Evolutionary conservation across 306 rosid species (phyloP).

Genomic region (Quercus mongolica): DNA sequence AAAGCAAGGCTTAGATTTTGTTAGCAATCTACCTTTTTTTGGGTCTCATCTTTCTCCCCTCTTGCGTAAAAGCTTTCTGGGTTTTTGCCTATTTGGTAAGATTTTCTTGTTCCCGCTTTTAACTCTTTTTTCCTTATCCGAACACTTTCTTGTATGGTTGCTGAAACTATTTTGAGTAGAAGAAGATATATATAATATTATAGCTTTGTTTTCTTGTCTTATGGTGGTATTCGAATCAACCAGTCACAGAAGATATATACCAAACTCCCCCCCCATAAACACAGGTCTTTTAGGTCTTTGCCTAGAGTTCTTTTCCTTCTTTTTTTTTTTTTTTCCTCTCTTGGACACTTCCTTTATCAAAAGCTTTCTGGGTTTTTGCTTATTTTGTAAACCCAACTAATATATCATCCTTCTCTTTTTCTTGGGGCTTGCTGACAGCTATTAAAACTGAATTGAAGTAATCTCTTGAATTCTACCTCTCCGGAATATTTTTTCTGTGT

Average conservation of each 20-base stretch:
- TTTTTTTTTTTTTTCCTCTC: not conserved
- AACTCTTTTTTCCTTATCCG: constrained; percentile 22
- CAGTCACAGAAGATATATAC: not conserved
- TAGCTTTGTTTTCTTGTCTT: not conserved
- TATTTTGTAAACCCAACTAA: not conserved
- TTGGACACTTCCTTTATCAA: not conserved
- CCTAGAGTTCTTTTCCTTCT: not conserved
- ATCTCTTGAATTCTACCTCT: not conserved
- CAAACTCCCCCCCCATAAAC: not conserved
- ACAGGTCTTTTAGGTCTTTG: not conserved
- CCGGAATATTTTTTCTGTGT: not conserved
- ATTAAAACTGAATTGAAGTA: not conserved
- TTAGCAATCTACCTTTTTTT: not conserved
- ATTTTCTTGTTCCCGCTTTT: not conserved
- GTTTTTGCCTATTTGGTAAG: constrained; percentile 5
- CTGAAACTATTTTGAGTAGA: not conserved
- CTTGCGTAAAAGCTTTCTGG: not conserved
- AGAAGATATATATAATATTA: not conserved
- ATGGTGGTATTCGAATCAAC: not conserved
- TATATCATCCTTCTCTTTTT: not conserved
- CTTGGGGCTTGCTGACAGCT: not conserved
- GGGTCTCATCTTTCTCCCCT: not conserved
- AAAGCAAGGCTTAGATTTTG: not conserved
- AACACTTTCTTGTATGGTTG: not conserved
- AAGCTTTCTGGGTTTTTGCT: constrained; percentile 4